A percentile compares a stretch with the other conserved stretches of the same genome.
Conservation (phyloP, 169 alveolate species). For the Plasmodium relictum region DNA sequence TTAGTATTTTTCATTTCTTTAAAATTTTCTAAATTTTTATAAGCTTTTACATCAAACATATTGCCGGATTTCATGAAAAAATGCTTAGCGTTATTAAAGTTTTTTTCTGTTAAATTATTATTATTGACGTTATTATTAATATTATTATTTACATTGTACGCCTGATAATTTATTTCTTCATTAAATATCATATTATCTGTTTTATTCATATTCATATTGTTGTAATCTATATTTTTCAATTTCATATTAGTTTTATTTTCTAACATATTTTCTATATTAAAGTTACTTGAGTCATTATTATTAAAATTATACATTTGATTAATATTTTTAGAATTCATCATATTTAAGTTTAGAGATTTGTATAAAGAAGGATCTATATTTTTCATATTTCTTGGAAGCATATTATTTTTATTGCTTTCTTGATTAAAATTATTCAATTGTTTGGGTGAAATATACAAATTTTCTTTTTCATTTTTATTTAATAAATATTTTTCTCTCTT, state of each 20-base stretch:
- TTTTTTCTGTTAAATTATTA: slow-evolving; percentile 1
- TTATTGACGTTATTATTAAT: slow-evolving; percentile 3
- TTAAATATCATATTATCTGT: slow-evolving; percentile 22
- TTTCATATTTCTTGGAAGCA: background rate
- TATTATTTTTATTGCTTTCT: slow-evolving; percentile 1
- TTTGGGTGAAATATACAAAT: slow-evolving; percentile 26
- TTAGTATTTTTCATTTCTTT: slow-evolving; percentile 12
- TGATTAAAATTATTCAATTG: slow-evolving; percentile 26
- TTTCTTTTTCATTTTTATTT: slow-evolving; percentile 50
- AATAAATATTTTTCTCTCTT: slow-evolving; percentile 52
- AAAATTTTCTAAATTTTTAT: slow-evolving; percentile 25
- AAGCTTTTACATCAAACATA: slow-evolving; percentile 18
- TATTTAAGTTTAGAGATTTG: slow-evolving; percentile 30
- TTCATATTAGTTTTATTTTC: slow-evolving; percentile 21
- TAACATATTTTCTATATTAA: slow-evolving; percentile 6
- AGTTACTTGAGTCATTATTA: slow-evolving; percentile 17
- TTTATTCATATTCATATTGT: slow-evolving; percentile 22
- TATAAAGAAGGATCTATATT: background rate
- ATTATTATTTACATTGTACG: slow-evolving; percentile 8
- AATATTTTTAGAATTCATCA: slow-evolving; percentile 22
- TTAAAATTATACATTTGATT: slow-evolving; percentile 26
- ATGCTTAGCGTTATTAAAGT: slow-evolving; percentile 1
- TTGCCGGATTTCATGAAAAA: slow-evolving; percentile 7
- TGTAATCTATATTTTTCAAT: slow-evolving; percentile 26
- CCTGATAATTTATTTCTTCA: slow-evolving; percentile 29